Conservation (phyloP, 2,329 filamentous ascomycete genomes). For the Helminthosporium solani region DNA sequence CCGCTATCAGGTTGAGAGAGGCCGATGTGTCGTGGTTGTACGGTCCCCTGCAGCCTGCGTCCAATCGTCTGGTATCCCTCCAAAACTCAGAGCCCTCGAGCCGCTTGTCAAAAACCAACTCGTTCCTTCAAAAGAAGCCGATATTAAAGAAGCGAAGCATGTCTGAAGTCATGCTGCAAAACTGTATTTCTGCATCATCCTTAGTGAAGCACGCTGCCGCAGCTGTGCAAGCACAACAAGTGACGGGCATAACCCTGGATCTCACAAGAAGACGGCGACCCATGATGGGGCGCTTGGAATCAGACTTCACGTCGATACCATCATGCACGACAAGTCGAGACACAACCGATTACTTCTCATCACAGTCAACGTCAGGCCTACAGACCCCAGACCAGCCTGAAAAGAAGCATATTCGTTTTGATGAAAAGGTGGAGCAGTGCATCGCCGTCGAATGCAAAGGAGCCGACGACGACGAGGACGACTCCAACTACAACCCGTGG, state of each 20-base stretch:
- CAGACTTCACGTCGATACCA: conserved; percentile 68
- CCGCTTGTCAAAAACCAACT: conserved; percentile 61
- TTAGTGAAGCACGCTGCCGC: conserved; percentile 86
- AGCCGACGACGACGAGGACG: conserved; percentile 67
- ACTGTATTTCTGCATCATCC: conserved; percentile 83
- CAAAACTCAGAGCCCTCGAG: conserved; percentile 54
- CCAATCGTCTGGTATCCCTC: conserved; percentile 54
- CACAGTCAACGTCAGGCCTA: conserved; percentile 68
- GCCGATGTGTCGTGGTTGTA: conserved; percentile 98
- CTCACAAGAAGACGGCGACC: conserved; percentile 52
- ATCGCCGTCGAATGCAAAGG: conserved; percentile 89
- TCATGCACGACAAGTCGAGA: conserved; percentile 62
- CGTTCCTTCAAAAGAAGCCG: conserved; percentile 77
- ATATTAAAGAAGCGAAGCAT: conserved; percentile 96
- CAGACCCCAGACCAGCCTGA: conserved; percentile 63
- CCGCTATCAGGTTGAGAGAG: conserved; percentile 76
- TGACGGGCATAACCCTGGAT: conserved; percentile 48
- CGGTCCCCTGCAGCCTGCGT: conserved; percentile 79
- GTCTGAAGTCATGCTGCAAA: conserved; percentile 91
- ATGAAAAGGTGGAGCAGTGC: conserved; percentile 92
- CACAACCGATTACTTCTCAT: conserved; percentile 60
- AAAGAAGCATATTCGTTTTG: conserved; percentile 90
- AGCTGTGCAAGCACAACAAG: conserved; percentile 82
- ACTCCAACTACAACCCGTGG: conserved; percentile 45
- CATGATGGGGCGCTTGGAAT: conserved; percentile 62